Evolutionary conservation across 768 basidiomycete species (phyloP).

Genomic region (Artomyces pyxidatus): DNA sequence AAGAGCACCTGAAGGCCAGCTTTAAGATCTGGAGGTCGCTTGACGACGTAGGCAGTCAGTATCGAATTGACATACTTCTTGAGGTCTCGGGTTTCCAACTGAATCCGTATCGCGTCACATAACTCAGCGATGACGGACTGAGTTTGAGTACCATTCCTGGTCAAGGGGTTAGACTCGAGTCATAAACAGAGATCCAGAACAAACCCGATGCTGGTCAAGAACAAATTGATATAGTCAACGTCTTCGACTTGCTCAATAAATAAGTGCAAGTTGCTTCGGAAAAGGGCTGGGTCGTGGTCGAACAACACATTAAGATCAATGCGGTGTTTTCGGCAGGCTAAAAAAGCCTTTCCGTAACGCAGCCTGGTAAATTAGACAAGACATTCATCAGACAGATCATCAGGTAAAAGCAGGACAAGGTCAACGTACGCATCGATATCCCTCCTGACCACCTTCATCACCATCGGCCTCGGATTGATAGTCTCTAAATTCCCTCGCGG

Average conservation of each 20-base stretch:
- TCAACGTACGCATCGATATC: slow-evolving; percentile 64
- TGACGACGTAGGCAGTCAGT: slow-evolving; percentile 88
- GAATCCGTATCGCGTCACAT: slow-evolving; percentile 67
- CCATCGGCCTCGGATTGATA: slow-evolving; percentile 85
- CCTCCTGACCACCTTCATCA: slow-evolving; percentile 72
- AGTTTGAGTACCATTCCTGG: slow-evolving; percentile 54
- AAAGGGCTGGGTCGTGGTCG: slow-evolving; percentile 63
- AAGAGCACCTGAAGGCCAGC: slow-evolving; percentile 70
- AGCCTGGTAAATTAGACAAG: slow-evolving; percentile 34
- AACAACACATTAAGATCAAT: slow-evolving; percentile 88
- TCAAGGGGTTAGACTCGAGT: background rate
- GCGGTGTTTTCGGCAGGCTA: slow-evolving; percentile 87
- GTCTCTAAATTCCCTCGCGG: slow-evolving; percentile 96
- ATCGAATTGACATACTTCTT: slow-evolving; percentile 85
- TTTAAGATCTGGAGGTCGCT: slow-evolving; percentile 86
- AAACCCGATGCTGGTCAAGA: slow-evolving; percentile 80
- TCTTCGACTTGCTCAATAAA: slow-evolving; percentile 86
- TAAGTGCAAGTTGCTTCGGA: slow-evolving; percentile 49
- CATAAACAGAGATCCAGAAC: slow-evolving; percentile 11
- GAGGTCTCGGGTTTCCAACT: slow-evolving; percentile 65
- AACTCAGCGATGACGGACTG: slow-evolving; percentile 55
- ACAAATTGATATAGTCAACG: slow-evolving; percentile 88
- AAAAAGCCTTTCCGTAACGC: slow-evolving; percentile 79
- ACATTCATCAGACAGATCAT: background rate
- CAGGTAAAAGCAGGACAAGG: background rate